A percentile compares a stretch with the other conserved stretches of the same genome.
phyloP scores from a whole-genome alignment of 177 flowering plant species.

The Vitis hybrid region DNA sequence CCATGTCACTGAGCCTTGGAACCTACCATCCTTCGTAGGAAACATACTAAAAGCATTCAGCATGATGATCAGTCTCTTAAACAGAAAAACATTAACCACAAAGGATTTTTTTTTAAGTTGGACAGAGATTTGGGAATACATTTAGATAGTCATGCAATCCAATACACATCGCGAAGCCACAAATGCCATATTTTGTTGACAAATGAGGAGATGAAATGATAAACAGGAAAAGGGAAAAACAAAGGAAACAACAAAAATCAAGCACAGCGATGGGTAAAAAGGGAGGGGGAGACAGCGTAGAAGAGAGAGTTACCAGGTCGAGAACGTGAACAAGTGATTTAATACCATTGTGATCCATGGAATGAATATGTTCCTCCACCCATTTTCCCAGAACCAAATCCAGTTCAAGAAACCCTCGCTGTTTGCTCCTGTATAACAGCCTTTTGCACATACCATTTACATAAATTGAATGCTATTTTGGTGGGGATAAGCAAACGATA shows the following conservation, averaged over 20 bases:
- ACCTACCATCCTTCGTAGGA: no score
- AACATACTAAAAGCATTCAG: no score
- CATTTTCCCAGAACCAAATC: slow-evolving; percentile 89
- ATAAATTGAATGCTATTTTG: no score
- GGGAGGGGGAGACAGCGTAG: neutral
- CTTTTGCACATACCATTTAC: slow-evolving; percentile 23
- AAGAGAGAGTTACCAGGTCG: slow-evolving; percentile 56
- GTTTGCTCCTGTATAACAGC: slow-evolving; percentile 81
- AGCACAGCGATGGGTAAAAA: neutral
- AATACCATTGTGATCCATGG: slow-evolving; percentile 68
- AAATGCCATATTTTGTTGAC: neutral
- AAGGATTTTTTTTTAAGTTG: no score
- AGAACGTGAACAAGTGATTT: slow-evolving; percentile 75
- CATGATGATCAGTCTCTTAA: no score
- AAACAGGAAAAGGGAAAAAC: neutral
- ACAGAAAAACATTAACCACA: no score
- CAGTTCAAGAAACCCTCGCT: slow-evolving; percentile 81
- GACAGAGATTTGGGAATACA: no score
- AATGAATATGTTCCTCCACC: slow-evolving; percentile 73
- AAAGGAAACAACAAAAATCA: neutral
- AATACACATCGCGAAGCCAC: no score
- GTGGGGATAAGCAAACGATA: no score
- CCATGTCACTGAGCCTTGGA: no score
- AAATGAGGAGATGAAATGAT: neutral
- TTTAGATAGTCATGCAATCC: no score